These are phyloP conservation scores for Sclerotinia subarctica DNA, from an alignment of 2,329 filamentous ascomycete species.

Conservation along the genomic window DNA sequence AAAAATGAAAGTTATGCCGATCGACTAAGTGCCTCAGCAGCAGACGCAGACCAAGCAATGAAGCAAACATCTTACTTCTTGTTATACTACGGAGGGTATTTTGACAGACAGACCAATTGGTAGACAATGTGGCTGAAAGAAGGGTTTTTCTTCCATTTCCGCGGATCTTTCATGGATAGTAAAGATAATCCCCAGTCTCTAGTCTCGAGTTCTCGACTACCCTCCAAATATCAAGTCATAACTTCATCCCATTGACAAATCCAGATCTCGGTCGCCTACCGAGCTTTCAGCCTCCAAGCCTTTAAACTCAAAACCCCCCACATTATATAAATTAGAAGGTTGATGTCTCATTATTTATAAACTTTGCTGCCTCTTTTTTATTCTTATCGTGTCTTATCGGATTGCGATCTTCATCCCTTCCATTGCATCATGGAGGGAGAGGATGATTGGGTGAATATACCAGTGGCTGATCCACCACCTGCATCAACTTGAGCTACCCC, in stretches of 20 bases:
- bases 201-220: no score
- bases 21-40: not conserved
- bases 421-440: constrained; percentile 18
- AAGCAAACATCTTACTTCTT: not conserved
- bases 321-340: no score
- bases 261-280: not conserved
- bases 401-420: constrained; percentile 12
- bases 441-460: constrained; percentile 1
- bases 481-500: no score
- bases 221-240: not conserved
- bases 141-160: not conserved
- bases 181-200: no score
- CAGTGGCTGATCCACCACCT: not conserved
- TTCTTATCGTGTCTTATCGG: constrained; percentile 12
- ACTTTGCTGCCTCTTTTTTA: not conserved
- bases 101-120: not conserved
- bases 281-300: not conserved
- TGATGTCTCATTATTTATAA: not conserved
- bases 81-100: no score
- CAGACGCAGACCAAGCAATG: not conserved
- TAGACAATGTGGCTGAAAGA: not conserved
- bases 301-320: no score
- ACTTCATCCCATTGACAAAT: not conserved
- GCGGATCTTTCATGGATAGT: no score
- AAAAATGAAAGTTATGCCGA: not conserved